Evolutionary conservation across 805 yeast species (phyloP).

Genomic region (Grigorovia humatica): DNA sequence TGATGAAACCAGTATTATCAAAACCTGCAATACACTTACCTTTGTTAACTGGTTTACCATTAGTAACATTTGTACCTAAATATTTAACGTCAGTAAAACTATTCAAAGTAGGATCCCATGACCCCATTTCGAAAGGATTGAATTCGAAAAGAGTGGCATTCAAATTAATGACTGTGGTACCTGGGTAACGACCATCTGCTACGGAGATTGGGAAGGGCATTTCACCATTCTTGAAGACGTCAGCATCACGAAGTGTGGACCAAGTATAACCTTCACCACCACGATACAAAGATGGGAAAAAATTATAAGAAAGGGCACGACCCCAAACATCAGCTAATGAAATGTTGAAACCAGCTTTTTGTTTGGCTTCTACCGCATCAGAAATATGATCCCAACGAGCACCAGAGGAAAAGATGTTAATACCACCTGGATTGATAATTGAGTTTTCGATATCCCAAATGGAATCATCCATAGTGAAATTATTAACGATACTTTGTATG

Average conservation of each 20-base stretch:
- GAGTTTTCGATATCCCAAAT: conserved; percentile 64
- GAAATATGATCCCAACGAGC: conserved; percentile 44
- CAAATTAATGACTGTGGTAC: conserved; percentile 40
- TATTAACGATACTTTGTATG: conserved; percentile 46
- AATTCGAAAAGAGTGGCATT: conserved; percentile 64
- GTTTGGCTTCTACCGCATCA: conserved; percentile 42
- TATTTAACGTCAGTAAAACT: conserved; percentile 59
- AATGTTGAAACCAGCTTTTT: conserved; percentile 56
- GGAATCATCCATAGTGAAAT: conserved; percentile 28
- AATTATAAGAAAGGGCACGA: conserved; percentile 59
- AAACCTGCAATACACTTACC: conserved; percentile 53
- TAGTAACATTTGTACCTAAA: conserved; percentile 52
- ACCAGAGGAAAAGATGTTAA: conserved; percentile 41
- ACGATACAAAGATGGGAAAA: conserved; percentile 49
- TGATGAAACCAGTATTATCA: conserved; percentile 71
- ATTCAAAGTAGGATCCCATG: conserved; percentile 72
- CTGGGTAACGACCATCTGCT: conserved; percentile 59
- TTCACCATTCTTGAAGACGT: conserved; percentile 47
- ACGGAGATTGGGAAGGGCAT: conserved; percentile 69
- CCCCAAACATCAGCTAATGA: conserved; percentile 76
- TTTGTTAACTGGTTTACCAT: conserved; percentile 43
- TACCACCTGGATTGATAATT: conserved; percentile 54
- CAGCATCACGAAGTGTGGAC: conserved; percentile 47
- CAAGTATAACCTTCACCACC: conserved; percentile 57
- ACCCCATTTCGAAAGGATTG: conserved; percentile 67